These are phyloP conservation scores for Lactuca saligna DNA, from an alignment of 129 eudicot species.

Conservation along the genomic window DNA sequence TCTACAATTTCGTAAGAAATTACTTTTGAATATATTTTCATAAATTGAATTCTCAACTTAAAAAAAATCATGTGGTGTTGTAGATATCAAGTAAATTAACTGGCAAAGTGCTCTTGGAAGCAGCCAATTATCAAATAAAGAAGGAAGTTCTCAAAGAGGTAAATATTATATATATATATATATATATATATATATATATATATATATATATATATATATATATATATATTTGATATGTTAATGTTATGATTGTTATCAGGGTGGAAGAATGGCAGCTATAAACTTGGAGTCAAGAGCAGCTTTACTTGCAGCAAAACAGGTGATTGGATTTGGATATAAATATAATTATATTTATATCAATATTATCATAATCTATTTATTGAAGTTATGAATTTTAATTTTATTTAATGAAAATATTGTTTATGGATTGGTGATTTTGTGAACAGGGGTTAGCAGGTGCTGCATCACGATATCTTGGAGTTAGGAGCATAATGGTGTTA, in stretches of 20 bases:
- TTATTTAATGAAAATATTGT: not conserved
- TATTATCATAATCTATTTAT: too few relatives aligned
- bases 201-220: too few relatives aligned
- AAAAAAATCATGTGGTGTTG: constrained; percentile 21
- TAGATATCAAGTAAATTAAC: constrained; percentile 75
- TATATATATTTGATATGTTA: not conserved
- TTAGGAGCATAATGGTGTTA: constrained; percentile 67
- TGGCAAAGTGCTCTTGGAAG: constrained; percentile 61
- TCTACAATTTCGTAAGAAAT: constrained; percentile 61
- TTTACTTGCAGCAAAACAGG: constrained; percentile 83
- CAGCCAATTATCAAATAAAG: constrained; percentile 83
- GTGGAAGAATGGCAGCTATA: constrained; percentile 77
- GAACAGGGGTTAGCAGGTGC: constrained; percentile 82
- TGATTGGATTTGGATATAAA: not conserved
- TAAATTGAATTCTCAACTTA: constrained; percentile 9
- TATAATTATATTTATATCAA: not conserved
- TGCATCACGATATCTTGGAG: constrained; percentile 77
- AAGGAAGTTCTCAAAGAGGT: constrained; percentile 76
- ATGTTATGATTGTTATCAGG: constrained; percentile 41
- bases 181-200: too few relatives aligned
- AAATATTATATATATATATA: not conserved
- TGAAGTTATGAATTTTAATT: not conserved
- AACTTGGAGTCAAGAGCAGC: constrained; percentile 74
- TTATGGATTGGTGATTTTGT: constrained; percentile 19
- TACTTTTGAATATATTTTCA: constrained; percentile 5